Base-by-base conservation (phyloP, 257 asterid species). In the Scutellaria barbata region DNA sequence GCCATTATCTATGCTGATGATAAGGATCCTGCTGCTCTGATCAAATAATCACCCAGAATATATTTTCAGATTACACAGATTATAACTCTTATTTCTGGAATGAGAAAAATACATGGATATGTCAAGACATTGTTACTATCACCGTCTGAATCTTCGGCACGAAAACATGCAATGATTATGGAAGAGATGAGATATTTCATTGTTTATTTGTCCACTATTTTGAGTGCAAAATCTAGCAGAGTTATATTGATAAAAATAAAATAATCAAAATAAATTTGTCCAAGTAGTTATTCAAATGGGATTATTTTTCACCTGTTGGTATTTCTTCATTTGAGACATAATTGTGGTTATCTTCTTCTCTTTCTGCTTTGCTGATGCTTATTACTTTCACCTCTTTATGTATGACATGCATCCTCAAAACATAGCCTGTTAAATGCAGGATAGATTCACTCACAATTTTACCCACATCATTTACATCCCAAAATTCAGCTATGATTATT, bases 401-500 rank as follows among this genome's bases (percentile, higher is more conserved):
- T 66, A 54, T 18, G 20, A 22, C 61, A 13, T 55, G 51, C 66
- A 47, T 62, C 47, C 66, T 68, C 56, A 56, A 30, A 51, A 46
- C 62, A 74, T 70, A 11, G 30, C 48, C 55, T 12, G 10, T 37
- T 20, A 17, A 76, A 66, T 82, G 78, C 93, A 94, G 99, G 99
- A 76, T 95, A 77, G 92, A 88, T 82, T 83, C 96, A 14, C 95
- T 95, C 65, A 86, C 95, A 35, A 90, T 89, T 58, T 83, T 95
- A 69, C 98, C 99, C 42, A 30, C 90, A 72, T 87, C 98, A 64
- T 89, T 95, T 85, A 81, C 83, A 69, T 80, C 88, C 58, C 92
- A 84, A 81, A 98, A 95, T 81, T 96, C 98, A 60, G 84, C 87
- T 14, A 92, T 84, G 85, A 81, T 95, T 75, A 89, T 95, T 59